These are phyloP conservation scores for Aspergillus costaricaensis DNA, from an alignment of 2,329 filamentous ascomycete genomes.

Conservation along the genomic window DNA sequence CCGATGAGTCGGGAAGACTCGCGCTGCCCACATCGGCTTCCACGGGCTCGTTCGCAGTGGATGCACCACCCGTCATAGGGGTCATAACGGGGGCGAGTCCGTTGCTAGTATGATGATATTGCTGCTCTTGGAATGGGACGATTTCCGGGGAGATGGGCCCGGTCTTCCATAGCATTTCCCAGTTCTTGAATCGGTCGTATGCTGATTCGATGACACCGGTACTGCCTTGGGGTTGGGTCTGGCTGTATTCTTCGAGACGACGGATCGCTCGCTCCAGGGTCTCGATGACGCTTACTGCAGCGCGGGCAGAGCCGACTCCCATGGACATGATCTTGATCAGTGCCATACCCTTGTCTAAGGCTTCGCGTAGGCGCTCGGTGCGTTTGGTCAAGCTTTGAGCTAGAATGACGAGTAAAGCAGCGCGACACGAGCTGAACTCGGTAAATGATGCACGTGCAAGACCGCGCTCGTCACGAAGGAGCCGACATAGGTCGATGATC, in stretches of 20 bases:
- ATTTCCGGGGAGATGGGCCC: conserved; percentile 39
- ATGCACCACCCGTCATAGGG: conserved; percentile 23
- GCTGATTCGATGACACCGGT: conserved; percentile 48
- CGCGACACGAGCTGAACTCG: conserved; percentile 59
- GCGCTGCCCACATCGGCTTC: conserved; percentile 25
- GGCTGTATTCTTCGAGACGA: conserved; percentile 49
- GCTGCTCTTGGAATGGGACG: conserved; percentile 29
- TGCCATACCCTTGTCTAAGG: conserved; percentile 52
- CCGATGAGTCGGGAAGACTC: conserved; percentile 27
- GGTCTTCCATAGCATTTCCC: conserved; percentile 54
- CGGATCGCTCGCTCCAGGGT: conserved; percentile 53
- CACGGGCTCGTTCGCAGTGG: conserved; percentile 20
- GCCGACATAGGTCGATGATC: conserved; percentile 54
- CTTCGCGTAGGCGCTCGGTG: conserved; percentile 47
- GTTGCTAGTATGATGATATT: conserved; percentile 9
- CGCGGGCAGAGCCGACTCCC: conserved; percentile 55
- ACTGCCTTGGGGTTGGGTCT: conserved; percentile 34
- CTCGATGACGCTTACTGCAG: conserved; percentile 56
- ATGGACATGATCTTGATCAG: conserved; percentile 58
- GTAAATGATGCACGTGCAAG: conserved; percentile 59
- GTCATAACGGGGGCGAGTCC: conserved; percentile 23
- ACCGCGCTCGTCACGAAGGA: conserved; percentile 54
- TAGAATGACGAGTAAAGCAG: conserved; percentile 53
- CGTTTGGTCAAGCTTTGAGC: conserved; percentile 44
- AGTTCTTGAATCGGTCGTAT: conserved; percentile 55